Conservation (phyloP, 2,329 filamentous ascomycete genomes). For the Xylaria digitata region DNA sequence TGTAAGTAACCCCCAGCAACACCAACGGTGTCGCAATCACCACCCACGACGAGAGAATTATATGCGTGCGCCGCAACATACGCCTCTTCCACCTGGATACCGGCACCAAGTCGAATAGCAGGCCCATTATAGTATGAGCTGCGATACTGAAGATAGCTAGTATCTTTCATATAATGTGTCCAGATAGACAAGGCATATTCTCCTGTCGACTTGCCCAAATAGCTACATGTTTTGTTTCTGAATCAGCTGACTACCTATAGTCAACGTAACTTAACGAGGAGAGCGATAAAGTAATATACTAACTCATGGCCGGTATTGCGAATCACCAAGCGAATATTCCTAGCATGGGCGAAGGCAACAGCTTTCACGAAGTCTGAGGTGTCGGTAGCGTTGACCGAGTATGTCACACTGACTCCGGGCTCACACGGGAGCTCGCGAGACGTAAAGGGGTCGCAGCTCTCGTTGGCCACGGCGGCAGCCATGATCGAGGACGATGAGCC, state of each 20-base stretch:
- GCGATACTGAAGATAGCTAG: constrained; percentile 7
- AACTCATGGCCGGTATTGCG: constrained; percentile 27
- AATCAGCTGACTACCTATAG: no score
- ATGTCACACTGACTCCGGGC: background rate
- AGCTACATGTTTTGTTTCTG: background rate
- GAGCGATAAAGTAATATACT: no score
- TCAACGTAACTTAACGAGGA: no score
- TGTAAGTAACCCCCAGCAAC: constrained; percentile 26
- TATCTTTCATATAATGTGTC: constrained; percentile 28
- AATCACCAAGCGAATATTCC: constrained; percentile 22
- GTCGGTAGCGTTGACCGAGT: constrained; percentile 15
- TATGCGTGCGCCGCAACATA: constrained; percentile 8
- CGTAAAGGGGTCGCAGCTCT: constrained; percentile 26
- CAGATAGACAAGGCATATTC: constrained; percentile 25
- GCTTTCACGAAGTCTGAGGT: background rate
- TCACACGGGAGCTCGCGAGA: background rate
- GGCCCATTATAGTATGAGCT: constrained; percentile 18
- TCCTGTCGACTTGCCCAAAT: constrained; percentile 22
- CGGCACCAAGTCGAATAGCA: constrained; percentile 26
- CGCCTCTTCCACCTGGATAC: constrained; percentile 18
- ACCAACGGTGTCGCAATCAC: constrained; percentile 26
- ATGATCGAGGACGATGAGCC: constrained; percentile 12
- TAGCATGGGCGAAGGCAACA: background rate
- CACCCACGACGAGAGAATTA: constrained; percentile 11
- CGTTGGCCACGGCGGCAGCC: constrained; percentile 19